Conservation (phyloP, 208 protist species). For the Acanthamoeba castellanii region DNA sequence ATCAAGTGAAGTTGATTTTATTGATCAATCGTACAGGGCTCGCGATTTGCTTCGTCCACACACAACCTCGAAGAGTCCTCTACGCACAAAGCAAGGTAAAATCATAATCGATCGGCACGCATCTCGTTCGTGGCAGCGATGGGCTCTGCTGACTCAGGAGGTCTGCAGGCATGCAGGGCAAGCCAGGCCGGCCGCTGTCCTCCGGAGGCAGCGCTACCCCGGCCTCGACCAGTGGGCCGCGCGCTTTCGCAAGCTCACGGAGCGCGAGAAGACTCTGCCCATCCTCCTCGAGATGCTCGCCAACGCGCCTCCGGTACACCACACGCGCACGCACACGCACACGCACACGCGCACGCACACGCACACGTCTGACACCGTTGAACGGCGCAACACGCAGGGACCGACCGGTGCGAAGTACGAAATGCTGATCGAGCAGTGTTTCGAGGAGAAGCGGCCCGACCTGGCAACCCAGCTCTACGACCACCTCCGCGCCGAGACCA, state of each 20-base stretch:
- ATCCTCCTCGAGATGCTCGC: slow-evolving; percentile 1
- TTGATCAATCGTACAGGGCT: too few relatives aligned
- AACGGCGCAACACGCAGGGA: background rate
- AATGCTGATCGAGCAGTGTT: background rate
- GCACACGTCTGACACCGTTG: background rate
- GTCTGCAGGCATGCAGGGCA: too few relatives aligned
- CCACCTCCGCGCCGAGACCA: background rate
- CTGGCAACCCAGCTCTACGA: slow-evolving; percentile 8
- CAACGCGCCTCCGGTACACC: background rate
- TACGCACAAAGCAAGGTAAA: too few relatives aligned
- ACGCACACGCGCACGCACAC: background rate
- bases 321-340: background rate
- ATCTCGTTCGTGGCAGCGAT: too few relatives aligned
- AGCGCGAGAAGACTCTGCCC: background rate
- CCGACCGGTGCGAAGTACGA: background rate
- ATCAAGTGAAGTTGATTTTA: too few relatives aligned
- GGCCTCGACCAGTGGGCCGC: too few relatives aligned
- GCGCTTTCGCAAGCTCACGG: background rate
- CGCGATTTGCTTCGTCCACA: too few relatives aligned
- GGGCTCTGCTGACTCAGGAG: too few relatives aligned
- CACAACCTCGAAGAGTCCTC: too few relatives aligned
- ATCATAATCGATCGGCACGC: too few relatives aligned
- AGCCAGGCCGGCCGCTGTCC: too few relatives aligned
- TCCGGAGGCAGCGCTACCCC: background rate
- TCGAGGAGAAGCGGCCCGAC: background rate